phyloP scores from a whole-genome alignment of 2,329 filamentous ascomycete species.

The Fusarium poae region DNA sequence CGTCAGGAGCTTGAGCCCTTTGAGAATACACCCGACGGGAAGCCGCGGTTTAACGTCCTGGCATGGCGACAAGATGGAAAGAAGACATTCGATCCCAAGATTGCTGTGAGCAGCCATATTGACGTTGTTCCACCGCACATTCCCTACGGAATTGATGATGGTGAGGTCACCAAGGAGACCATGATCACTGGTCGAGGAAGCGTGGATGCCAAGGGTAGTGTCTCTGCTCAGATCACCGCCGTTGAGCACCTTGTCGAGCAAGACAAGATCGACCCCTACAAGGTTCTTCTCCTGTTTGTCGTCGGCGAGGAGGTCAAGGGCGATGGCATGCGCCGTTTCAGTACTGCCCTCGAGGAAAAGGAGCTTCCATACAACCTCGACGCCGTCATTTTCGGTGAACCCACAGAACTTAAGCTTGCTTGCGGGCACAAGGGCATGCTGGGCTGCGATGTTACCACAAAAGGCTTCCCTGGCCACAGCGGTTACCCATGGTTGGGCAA shows the following conservation, averaged over 20 bases:
- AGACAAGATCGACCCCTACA: constrained; percentile 58
- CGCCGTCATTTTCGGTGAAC: constrained; percentile 90
- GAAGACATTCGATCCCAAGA: constrained; percentile 63
- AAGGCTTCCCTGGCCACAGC: constrained; percentile 84
- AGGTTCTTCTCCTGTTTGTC: constrained; percentile 73
- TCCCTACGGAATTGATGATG: constrained; percentile 71
- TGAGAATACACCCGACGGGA: constrained; percentile 48
- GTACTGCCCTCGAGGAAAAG: constrained; percentile 52
- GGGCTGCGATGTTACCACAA: constrained; percentile 74
- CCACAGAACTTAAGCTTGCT: constrained; percentile 88
- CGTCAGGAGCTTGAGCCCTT: constrained; percentile 57
- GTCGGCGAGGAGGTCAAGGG: constrained; percentile 88
- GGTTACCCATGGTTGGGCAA: constrained; percentile 93
- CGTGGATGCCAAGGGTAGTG: constrained; percentile 77
- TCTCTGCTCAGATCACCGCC: constrained; percentile 81
- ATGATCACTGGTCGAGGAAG: constrained; percentile 79
- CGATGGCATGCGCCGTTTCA: constrained; percentile 79
- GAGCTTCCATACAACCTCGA: constrained; percentile 61
- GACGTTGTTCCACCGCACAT: constrained; percentile 82
- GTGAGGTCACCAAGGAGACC: constrained; percentile 59
- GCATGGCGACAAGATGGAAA: constrained; percentile 68
- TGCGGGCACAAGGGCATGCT: constrained; percentile 92
- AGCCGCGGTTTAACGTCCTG: constrained; percentile 76
- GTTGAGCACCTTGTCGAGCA: constrained; percentile 66
- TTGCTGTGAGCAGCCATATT: constrained; percentile 84